Evolutionary conservation across 2,329 filamentous ascomycete species (phyloP).

Genomic region (Bipolaris sorokiniana): DNA sequence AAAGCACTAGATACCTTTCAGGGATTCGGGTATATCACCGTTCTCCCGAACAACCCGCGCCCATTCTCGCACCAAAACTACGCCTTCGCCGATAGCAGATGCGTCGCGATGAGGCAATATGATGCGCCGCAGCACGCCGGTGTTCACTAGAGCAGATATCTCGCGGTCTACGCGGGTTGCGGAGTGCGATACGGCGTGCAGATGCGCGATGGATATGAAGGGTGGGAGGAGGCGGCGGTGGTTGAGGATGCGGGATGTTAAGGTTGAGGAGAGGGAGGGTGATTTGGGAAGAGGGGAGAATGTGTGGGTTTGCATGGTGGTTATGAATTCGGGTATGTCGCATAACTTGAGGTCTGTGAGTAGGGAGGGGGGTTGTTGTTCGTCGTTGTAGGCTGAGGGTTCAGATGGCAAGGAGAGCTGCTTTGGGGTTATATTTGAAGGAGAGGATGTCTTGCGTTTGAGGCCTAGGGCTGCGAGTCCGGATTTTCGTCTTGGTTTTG

Average conservation of each 20-base stretch:
- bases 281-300: slow-evolving; percentile 67
- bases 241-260: slow-evolving; percentile 68
- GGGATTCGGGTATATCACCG: slow-evolving; percentile 23
- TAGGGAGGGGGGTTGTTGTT: slow-evolving; percentile 55
- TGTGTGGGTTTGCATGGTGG: slow-evolving; percentile 66
- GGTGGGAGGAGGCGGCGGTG: slow-evolving; percentile 66
- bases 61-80: slow-evolving; percentile 62
- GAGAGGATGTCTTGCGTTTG: slow-evolving; percentile 45
- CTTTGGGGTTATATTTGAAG: slow-evolving; percentile 45
- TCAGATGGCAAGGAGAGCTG: slow-evolving; percentile 32
- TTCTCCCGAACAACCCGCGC: slow-evolving; percentile 48
- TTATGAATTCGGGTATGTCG: slow-evolving; percentile 68
- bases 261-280: slow-evolving; percentile 67
- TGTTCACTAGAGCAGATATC: slow-evolving; percentile 64
- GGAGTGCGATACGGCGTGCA: slow-evolving; percentile 68
- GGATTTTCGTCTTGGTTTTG: slow-evolving; percentile 31
- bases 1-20: too few species aligned
- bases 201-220: slow-evolving; percentile 69
- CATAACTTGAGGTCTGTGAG: slow-evolving; percentile 63
- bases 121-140: slow-evolving; percentile 66
- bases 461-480: slow-evolving; percentile 35
- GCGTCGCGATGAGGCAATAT: slow-evolving; percentile 66
- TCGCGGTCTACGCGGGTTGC: slow-evolving; percentile 72
- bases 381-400: slow-evolving; percentile 39
- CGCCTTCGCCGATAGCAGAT: slow-evolving; percentile 66